Conservation (phyloP, 2,329 filamentous ascomycete genomes). For the Emmonsiellopsis sp. region DNA sequence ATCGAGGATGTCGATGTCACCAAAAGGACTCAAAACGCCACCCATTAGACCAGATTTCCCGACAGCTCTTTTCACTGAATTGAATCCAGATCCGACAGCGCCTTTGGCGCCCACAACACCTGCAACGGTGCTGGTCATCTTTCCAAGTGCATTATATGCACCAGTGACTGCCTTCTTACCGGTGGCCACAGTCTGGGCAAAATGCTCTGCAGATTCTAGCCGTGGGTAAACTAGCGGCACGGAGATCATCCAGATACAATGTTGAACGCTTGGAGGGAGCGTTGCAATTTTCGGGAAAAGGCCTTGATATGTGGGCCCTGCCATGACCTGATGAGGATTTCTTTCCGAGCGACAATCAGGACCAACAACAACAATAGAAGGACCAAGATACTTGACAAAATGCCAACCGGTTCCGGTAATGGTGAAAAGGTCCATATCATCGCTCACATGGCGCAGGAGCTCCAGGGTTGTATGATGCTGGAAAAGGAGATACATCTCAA, state of each 20-base stretch:
- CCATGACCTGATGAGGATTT: conserved; percentile 84
- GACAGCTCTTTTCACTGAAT: conserved; percentile 90
- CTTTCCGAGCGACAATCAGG: conserved; percentile 88
- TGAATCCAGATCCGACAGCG: conserved; percentile 85
- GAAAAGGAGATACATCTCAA: conserved; percentile 97
- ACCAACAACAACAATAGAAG: conserved; percentile 79
- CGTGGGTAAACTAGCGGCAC: conserved; percentile 87
- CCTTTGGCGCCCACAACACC: conserved; percentile 93
- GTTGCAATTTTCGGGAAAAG: conserved; percentile 92
- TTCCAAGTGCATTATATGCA: conserved; percentile 91
- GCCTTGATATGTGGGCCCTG: conserved; percentile 92
- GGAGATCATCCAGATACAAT: conserved; percentile 92
- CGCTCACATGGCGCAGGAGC: conserved; percentile 78
- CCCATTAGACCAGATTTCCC: conserved; percentile 95
- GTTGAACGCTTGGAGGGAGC: conserved; percentile 84
- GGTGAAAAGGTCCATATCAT: conserved; percentile 88
- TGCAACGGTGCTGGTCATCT: conserved; percentile 88
- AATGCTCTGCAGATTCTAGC: conserved; percentile 80
- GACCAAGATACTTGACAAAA: conserved; percentile 93
- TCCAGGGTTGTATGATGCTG: conserved; percentile 96
- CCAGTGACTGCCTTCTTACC: conserved; percentile 96
- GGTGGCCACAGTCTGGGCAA: conserved; percentile 83
- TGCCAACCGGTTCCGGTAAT: conserved; percentile 98
- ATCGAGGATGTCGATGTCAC: conserved; percentile 88
- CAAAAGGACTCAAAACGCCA: conserved; percentile 88